Percentiles rank a stretch among this genome's conserved stretches.
Evolutionary conservation across 2,329 filamentous ascomycete genomes (phyloP).

Genomic region (Paracorniculantispora psalliotae): DNA sequence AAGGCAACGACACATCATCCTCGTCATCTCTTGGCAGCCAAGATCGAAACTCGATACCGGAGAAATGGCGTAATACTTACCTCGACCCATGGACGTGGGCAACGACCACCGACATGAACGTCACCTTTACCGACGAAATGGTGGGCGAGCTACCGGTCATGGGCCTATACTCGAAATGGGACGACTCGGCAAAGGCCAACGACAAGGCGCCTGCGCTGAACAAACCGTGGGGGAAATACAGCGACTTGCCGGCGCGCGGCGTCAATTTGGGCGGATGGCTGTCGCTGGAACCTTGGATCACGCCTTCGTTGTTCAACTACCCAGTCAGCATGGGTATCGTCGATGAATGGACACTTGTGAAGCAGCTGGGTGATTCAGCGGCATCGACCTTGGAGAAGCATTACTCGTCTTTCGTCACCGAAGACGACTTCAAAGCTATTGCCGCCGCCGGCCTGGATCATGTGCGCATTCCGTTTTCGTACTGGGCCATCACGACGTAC

Average conservation of each 20-base stretch:
- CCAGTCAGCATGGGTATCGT: constrained; percentile 63
- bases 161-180: constrained; percentile 80
- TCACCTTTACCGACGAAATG: constrained; percentile 81
- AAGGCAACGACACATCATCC: constrained; percentile 22
- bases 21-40: constrained; percentile 43
- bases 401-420: constrained; percentile 83
- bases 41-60: constrained; percentile 54
- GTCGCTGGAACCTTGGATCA: constrained; percentile 90
- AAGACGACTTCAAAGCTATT: constrained; percentile 79
- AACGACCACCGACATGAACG: constrained; percentile 85
- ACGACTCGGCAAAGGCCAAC: constrained; percentile 77
- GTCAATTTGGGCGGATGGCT: constrained; percentile 96
- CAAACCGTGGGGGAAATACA: constrained; percentile 71
- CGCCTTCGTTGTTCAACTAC: constrained; percentile 78
- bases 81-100: constrained; percentile 91
- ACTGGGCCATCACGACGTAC: constrained; percentile 89
- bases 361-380: constrained; percentile 61
- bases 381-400: constrained; percentile 78
- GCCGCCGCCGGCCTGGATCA: constrained; percentile 86
- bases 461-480: constrained; percentile 90
- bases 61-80: constrained; percentile 65
- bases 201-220: constrained; percentile 72
- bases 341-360: constrained; percentile 80
- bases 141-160: constrained; percentile 88
- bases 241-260: constrained; percentile 73